Evolutionary conservation across 192 early-diverging fungal genomes (phyloP).

Genomic region (Rhizophagus prolifer): DNA sequence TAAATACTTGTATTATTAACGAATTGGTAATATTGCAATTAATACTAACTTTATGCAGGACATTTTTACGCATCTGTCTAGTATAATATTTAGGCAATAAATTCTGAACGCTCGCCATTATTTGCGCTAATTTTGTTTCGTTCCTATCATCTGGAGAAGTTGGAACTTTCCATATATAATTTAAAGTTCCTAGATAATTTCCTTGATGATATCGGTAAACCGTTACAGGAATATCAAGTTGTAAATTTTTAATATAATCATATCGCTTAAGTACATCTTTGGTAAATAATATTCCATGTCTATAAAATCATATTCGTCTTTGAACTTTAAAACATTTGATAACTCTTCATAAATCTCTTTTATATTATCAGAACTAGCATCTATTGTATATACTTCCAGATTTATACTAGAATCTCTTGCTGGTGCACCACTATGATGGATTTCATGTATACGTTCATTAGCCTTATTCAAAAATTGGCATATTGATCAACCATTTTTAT

Average conservation of each 20-base stretch:
- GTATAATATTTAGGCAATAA: background rate
- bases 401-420: background rate
- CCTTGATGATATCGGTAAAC: background rate
- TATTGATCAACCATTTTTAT: too few species aligned
- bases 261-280: background rate
- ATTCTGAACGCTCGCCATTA: background rate
- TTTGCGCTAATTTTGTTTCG: background rate
- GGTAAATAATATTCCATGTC: background rate
- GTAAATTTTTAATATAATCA: constrained; percentile 5
- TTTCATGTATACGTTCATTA: too few species aligned
- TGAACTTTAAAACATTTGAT: too few species aligned
- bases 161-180: background rate
- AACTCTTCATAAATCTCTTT: too few species aligned
- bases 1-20: too few species aligned
- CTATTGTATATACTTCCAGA: constrained; percentile 4
- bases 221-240: background rate
- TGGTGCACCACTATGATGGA: background rate
- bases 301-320: background rate
- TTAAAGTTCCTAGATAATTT: constrained; percentile 4
- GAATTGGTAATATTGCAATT: background rate
- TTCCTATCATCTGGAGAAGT: background rate
- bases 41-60: too few species aligned
- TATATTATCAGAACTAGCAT: background rate
- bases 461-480: too few species aligned
- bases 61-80: background rate